Percentiles rank a stretch among this genome's conserved stretches.
Evolutionary conservation across 148 eudicot genomes (phyloP).

Genomic region (Cornus suecica): DNA sequence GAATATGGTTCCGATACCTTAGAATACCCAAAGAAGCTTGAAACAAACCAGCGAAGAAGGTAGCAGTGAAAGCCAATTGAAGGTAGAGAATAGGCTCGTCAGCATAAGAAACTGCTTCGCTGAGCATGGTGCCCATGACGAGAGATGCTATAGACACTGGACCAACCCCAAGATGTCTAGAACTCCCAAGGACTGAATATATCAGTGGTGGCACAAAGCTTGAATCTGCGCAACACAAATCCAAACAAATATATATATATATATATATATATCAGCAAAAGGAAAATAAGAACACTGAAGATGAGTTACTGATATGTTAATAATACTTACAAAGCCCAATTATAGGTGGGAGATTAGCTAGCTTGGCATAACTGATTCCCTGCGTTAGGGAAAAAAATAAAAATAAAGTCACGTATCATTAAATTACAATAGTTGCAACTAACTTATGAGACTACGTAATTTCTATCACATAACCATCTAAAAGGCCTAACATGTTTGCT

Average conservation of each 20-base stretch:
- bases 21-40: conserved; percentile 61
- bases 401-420: not conserved
- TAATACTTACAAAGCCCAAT: conserved; percentile 76
- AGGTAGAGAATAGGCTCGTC: conserved; percentile 50
- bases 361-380: conserved; percentile 98
- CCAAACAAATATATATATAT: not conserved
- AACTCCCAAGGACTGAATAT: conserved; percentile 64
- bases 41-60: conserved; percentile 64
- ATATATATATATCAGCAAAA: too few relatives aligned
- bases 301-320: not conserved
- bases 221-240: conserved; percentile 40
- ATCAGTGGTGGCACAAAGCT: conserved; percentile 75
- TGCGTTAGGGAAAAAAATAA: conserved; percentile 26
- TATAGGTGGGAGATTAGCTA: conserved; percentile 95
- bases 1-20: conserved; percentile 30
- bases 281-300: not conserved
- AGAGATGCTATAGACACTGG: conserved; percentile 74
- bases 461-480: too few relatives aligned
- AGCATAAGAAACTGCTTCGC: conserved; percentile 38
- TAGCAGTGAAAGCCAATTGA: conserved; percentile 62
- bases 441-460: too few relatives aligned
- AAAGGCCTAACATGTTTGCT: too few relatives aligned
- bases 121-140: conserved; percentile 78
- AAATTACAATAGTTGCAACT: too few relatives aligned
- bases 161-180: conserved; percentile 63